Base-by-base conservation (phyloP, 2,329 filamentous ascomycete species). In the Fusarium torreyae region DNA sequence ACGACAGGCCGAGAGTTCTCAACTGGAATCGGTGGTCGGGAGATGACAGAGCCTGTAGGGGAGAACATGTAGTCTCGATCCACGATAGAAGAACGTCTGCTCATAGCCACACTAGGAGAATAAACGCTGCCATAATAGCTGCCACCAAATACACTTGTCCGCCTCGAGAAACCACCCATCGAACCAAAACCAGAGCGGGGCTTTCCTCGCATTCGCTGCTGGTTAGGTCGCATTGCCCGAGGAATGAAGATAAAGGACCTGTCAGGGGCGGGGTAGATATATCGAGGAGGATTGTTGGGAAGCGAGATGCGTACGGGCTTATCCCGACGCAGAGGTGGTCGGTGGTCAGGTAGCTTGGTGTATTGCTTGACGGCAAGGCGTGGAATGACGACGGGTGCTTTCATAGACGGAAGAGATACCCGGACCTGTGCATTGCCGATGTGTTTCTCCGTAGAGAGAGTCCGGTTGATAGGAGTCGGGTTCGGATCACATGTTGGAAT, bases 181-280 rank as follows among this genome's bases (percentile, higher is more conserved):
- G 84, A 93, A 70, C 85, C 91, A 80, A 92, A 87, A 17, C 89
- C 89, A 60, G 93, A 92, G 61, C 91, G 87, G 38, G 93, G 90
- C 76, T 93, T 91, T 63, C 91, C 92, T 48, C 79, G 77, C 60
- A 76, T 75, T 57, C 97, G 92, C 82, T 97, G 93, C 78, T 97
- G 94, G 77, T 97, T 98, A 15, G 96, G 96, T 71, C 96, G 89
- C 83, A 98, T 87, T 13, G 95, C 95, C 71, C 96, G 88, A 14
- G 96, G 96, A 64, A 99, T 99, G 81, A 99, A 99, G 74, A 98
- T 97, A 79, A 99, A 99, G 0, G 96, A 98, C 69, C 96, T 87
- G 74, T 98, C 94, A 46, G 88, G 86, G 3, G 94, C 92, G 7
- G 96, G 96, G 80, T 96, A 97, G 64, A 98, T 94, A 79, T 98